Conservation (phyloP, 768 basidiomycete species). For the Hydnum rufescens region DNA sequence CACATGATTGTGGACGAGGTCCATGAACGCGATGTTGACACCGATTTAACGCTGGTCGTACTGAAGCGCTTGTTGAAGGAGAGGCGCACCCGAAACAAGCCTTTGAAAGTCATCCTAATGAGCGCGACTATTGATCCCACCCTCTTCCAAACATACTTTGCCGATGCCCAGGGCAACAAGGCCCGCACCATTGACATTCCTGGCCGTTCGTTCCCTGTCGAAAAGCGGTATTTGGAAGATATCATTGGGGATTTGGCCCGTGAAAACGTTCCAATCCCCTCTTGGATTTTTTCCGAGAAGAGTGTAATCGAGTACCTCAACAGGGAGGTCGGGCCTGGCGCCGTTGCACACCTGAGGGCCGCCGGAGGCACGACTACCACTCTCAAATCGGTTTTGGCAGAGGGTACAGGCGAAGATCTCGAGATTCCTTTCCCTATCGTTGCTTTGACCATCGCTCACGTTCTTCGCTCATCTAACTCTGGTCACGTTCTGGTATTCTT, state of each 20-base stretch:
- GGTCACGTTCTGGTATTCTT: conserved; percentile 84
- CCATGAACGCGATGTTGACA: conserved; percentile 88
- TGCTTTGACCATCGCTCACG: conserved; percentile 61
- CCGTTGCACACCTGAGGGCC: conserved; percentile 4
- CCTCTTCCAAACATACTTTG: conserved; percentile 79
- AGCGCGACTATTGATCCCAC: conserved; percentile 87
- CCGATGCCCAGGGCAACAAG: conserved; percentile 33
- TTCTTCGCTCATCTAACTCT: conserved; percentile 48
- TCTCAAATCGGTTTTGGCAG: neutral
- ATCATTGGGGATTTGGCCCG: conserved; percentile 33
- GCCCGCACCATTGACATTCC: conserved; percentile 64
- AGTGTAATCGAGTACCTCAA: conserved; percentile 49
- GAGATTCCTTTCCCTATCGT: conserved; percentile 69
- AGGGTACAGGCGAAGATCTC: conserved; percentile 24
- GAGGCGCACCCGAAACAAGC: conserved; percentile 44
- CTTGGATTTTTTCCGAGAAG: conserved; percentile 55
- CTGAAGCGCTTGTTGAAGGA: conserved; percentile 66
- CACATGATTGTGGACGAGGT: conserved; percentile 92
- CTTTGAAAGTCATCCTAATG: conserved; percentile 81
- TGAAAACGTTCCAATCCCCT: conserved; percentile 12
- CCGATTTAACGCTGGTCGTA: conserved; percentile 73
- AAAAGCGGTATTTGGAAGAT: conserved; percentile 63
- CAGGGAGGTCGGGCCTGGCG: conserved; percentile 36
- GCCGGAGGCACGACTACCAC: conserved; percentile 8
- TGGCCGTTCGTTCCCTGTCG: conserved; percentile 82